Base-by-base conservation (phyloP, 1,139 yeast genomes). In the Magnusiomyces suaveolens region DNA sequence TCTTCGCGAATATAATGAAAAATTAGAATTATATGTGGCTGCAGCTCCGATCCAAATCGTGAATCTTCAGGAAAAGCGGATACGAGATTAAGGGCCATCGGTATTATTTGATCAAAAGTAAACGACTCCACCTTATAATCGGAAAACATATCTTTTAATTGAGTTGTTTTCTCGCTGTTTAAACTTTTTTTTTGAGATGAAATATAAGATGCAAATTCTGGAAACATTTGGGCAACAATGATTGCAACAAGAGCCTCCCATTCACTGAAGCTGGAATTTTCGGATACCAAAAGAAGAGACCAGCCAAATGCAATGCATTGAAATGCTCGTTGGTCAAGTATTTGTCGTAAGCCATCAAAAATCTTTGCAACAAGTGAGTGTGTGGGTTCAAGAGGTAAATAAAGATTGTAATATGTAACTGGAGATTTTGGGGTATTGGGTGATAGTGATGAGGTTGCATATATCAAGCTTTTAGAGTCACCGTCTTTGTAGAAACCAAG, bases 1-100 rank as follows among this genome's bases (percentile, higher is more conserved):
- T 90, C 97, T 66, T 92, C 97, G 56, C 90, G 72, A 1, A 88
- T 70, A 39, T 88, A 65, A 70, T 90, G 97, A 46, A 90, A 68
- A 0, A 89, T 80, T 38, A 86, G 69, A 0, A 83, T 74, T n/a
- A 87, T 75, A 58, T 79, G 81, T 1, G 88, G 87, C 1, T 55
- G 82, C 68, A 47, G 41, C 21, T 47, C 50, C 4, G 25, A 2
- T 12, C 43, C 39, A 47, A 47, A 18, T 33, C 20, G 21, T 8
- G 26, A 33, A 20, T 47, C 43, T 14, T 44, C 33, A 4, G 33
- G 33, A 47, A 33, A 47, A 12, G 50, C 23, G 12, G n/a, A 18
- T 2, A 33, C 26, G 8, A 47, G 23, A 21, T 33, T 20, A 4
- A 47, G 3, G 20, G 43, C 50, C 3, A 33, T 10, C 10, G 50